A percentile compares a stretch with the other conserved stretches of the same genome.
Conservation (phyloP, 2,329 filamentous ascomycete genomes). For the Coniochaeta sp. region DNA sequence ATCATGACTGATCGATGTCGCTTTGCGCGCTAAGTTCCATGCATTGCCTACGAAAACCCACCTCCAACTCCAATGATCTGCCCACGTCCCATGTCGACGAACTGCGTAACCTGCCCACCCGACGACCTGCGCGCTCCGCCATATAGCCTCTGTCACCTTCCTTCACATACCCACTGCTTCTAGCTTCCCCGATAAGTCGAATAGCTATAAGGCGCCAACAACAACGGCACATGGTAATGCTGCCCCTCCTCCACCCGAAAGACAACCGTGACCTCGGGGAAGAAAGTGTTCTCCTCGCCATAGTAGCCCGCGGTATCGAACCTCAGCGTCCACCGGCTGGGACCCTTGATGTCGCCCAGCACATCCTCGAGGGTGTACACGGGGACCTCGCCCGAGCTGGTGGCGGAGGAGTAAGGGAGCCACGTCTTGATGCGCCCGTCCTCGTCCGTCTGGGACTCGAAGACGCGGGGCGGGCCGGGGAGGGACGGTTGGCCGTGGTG, state of each 20-base stretch:
- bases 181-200: constrained; percentile 74
- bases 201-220: constrained; percentile 73
- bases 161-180: too few species aligned
- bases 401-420: constrained; percentile 48
- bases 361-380: constrained; percentile 52
- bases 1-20: not conserved
- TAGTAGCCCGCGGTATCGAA: constrained; percentile 72
- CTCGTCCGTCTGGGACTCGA: constrained; percentile 62
- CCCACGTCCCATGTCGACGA: not conserved
- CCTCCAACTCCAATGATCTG: not conserved
- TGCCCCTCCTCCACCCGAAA: constrained; percentile 48
- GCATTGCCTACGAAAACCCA: not conserved
- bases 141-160: not conserved
- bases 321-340: constrained; percentile 57
- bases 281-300: constrained; percentile 49
- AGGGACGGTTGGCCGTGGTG: constrained; percentile 19
- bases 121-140: not conserved
- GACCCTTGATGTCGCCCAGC: constrained; percentile 31
- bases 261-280: constrained; percentile 49
- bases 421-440: constrained; percentile 69
- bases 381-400: constrained; percentile 46
- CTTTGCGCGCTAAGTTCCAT: not conserved
- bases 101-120: not conserved
- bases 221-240: constrained; percentile 72
- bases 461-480: constrained; percentile 33